Evolutionary conservation across 2,329 filamentous ascomycete species (phyloP), one percentile per base, ranked within the genome.

Genomic region (Trichophyton rubrum): DNA sequence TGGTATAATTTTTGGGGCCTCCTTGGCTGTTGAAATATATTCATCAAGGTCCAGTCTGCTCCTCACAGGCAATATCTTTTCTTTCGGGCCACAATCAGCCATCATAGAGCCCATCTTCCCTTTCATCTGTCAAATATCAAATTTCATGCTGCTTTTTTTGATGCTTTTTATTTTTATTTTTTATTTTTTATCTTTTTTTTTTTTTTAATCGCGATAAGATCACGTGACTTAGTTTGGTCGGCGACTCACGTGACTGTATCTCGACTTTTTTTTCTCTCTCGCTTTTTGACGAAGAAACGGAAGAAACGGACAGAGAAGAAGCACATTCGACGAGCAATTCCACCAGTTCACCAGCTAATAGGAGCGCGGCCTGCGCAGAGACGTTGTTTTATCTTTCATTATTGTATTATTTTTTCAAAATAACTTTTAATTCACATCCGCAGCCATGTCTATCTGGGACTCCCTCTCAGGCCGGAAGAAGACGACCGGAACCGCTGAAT

Each of bases 381-480:
- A 41, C 15, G 3, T 57, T 64, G 64, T 35, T 41, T 40, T 24
- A 17, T 17, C 35, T 20, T 20, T 24, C 27, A 13, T 13, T 33
- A 27, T 15, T 35, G 13, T 13, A 33, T 45, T 13, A 13, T 45
- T 58, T 58, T 33, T 11, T 38, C 27, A 30, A 30, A 27, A 38
- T 59, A 47, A 3, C n/a, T 4, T 24, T 59, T 27, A 58, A 59
- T 59, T 9, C 11, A 11, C 38, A 38, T 59, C 24, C 57, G 56
- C 62, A 69, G 72, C 63, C 63, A 83, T 82, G 80, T 76, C 79
- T 60, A 76, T 83, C 68, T 83, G 81, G 83, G 83, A 85, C 69
- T 77, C 79, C 17, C 75, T 86, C 68, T 81, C 81, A 43, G 83
- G 83, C 63, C 80, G 80, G 69, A 85, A 84, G 72, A 69, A 80